Evolutionary conservation across 2,329 filamentous ascomycete genomes (phyloP).

Genomic region (Parafenestella ontariensis): DNA sequence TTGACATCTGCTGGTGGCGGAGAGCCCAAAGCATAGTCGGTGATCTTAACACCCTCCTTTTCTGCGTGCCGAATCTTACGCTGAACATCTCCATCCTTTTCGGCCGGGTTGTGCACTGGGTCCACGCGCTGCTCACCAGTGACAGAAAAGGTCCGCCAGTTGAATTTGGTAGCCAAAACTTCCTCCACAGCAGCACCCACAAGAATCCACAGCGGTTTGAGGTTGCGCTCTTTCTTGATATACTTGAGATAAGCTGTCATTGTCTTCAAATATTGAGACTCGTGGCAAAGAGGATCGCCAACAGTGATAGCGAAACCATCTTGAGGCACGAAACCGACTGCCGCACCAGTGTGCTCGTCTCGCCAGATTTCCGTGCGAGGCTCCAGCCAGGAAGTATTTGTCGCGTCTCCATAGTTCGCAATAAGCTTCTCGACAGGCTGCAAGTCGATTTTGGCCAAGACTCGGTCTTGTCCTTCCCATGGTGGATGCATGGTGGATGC

Average conservation of each 20-base stretch:
- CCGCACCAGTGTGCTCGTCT: conserved; percentile 78
- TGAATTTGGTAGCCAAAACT: conserved; percentile 78
- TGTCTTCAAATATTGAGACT: conserved; percentile 75
- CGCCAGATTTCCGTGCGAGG: conserved; percentile 89
- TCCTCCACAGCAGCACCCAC: conserved; percentile 81
- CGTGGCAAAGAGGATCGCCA: conserved; percentile 85
- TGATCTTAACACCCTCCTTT: conserved; percentile 82
- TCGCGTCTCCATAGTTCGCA: conserved; percentile 93
- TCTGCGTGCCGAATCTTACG: conserved; percentile 83
- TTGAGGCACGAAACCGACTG: conserved; percentile 80
- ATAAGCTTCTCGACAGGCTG: conserved; percentile 86
- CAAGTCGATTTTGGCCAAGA: conserved; percentile 59
- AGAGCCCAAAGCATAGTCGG: conserved; percentile 72
- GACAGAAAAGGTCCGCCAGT: conserved; percentile 88
- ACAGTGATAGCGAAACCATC: conserved; percentile 83
- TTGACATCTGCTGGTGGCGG: conserved; percentile 71
- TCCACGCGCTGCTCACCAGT: conserved; percentile 89
- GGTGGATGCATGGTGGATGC: conserved; percentile 79
- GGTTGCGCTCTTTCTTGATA: conserved; percentile 71
- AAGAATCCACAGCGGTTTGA: conserved; percentile 89
- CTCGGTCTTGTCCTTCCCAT: conserved; percentile 63
- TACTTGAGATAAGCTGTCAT: conserved; percentile 77
- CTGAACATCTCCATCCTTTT: conserved; percentile 70
- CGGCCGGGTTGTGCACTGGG: conserved; percentile 70
- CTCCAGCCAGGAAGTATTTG: conserved; percentile 93